A percentile compares a stretch with the other conserved stretches of the same genome.
Evolutionary conservation across 129 eudicot genomes (phyloP).

Genomic region (Flaveria ramosissima): DNA sequence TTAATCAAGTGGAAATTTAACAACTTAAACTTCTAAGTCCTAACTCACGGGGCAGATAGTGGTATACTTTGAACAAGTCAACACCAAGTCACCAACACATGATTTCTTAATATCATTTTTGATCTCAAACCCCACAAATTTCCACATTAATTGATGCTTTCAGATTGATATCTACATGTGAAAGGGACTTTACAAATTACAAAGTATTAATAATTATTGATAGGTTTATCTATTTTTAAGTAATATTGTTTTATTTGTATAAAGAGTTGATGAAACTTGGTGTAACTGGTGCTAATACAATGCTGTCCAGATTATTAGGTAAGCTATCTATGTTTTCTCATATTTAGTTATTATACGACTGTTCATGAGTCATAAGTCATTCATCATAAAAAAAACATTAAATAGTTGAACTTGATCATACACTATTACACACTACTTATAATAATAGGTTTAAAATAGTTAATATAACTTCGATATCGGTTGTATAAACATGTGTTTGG

Average conservation of each 20-base stretch:
- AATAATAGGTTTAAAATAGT: too few species aligned
- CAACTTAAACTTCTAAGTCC: background rate
- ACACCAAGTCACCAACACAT: background rate
- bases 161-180: background rate
- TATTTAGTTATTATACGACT: too few species aligned
- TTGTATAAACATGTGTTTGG: too few species aligned
- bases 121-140: background rate
- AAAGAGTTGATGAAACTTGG: background rate
- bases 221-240: background rate
- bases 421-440: too few species aligned
- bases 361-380: too few species aligned
- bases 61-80: conserved; percentile 1
- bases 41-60: background rate
- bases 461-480: too few species aligned
- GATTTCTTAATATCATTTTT: background rate
- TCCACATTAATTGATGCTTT: conserved; percentile 8
- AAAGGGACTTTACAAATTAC: background rate
- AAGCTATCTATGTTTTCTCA: background rate
- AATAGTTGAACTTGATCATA: too few species aligned
- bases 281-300: background rate
- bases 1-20: background rate
- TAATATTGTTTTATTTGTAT: background rate
- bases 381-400: too few species aligned
- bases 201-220: background rate
- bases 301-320: background rate